phyloP scores from a whole-genome alignment of 1,284 basidiomycete species.

The Papiliotrema fonsecae region DNA sequence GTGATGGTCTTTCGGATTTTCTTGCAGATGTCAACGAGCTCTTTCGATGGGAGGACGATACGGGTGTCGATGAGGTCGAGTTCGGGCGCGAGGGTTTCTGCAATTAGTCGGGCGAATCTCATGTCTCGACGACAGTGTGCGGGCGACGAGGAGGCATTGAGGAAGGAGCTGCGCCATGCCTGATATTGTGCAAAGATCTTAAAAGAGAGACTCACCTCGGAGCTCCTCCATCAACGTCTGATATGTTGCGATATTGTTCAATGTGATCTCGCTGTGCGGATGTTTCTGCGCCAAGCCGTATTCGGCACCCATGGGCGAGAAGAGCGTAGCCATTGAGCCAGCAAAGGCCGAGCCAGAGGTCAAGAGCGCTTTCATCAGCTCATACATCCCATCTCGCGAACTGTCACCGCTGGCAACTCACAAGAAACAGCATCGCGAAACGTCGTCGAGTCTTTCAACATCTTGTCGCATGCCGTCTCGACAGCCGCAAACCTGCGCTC shows the following conservation, averaged over 20 bases:
- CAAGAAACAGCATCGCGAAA: conserved; percentile 79
- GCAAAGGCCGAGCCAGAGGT: conserved; percentile 71
- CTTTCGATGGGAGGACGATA: conserved; percentile 79
- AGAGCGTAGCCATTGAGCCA: conserved; percentile 68
- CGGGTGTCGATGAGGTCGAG: conserved; percentile 90
- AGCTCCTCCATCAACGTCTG: conserved; percentile 77
- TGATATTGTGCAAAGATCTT: too few relatives aligned
- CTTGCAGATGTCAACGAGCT: conserved; percentile 82
- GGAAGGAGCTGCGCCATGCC: too few relatives aligned
- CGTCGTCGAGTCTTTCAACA: conserved; percentile 83
- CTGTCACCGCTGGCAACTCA: conserved; percentile 46
- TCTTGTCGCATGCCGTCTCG: conserved; percentile 78
- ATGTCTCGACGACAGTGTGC: too few relatives aligned
- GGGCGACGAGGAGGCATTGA: too few relatives aligned
- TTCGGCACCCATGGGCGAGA: conserved; percentile 76
- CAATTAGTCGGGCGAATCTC: background rate
- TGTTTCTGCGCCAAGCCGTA: conserved; percentile 73
- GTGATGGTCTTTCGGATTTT: conserved; percentile 86
- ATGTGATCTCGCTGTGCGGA: conserved; percentile 71
- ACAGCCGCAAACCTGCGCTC: conserved; percentile 70
- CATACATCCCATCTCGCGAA: background rate
- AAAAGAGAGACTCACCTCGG: conserved; percentile 50
- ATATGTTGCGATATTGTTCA: conserved; percentile 70
- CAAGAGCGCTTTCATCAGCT: conserved; percentile 61
- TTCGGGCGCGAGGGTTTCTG: conserved; percentile 72